These are phyloP conservation scores for Sphagnum magellanicum DNA, from an alignment of 228 moss, liverwort and hornwort species.

Conservation along the genomic window DNA sequence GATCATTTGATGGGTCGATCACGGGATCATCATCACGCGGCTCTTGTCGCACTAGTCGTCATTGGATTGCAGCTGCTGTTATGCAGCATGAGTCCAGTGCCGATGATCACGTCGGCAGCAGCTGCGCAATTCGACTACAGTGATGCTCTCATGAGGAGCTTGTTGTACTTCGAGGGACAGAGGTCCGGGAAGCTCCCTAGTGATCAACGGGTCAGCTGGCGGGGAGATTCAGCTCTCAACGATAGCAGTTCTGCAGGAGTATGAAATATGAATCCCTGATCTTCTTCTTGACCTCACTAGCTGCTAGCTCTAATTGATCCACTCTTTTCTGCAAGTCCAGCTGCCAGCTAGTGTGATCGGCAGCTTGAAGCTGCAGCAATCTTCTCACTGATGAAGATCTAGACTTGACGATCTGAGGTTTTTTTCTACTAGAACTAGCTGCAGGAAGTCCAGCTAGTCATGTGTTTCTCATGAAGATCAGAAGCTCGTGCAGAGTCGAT, in stretches of 20 bases:
- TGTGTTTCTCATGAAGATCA: too few species aligned
- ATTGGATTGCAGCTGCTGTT: neutral
- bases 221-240: slow-evolving; percentile 3
- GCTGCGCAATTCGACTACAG: neutral
- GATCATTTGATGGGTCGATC: too few species aligned
- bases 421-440: too few species aligned
- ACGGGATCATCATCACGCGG: too few species aligned
- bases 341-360: neutral
- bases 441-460: too few species aligned
- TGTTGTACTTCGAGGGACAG: slow-evolving; percentile 2
- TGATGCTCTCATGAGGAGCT: neutral
- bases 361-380: too few species aligned
- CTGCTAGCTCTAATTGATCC: neutral
- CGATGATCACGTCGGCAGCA: neutral
- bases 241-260: neutral
- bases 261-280: neutral
- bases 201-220: slow-evolving; percentile 1
- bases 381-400: too few species aligned
- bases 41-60: too few species aligned
- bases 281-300: neutral
- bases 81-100: neutral
- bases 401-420: too few species aligned
- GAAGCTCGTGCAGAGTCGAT: too few species aligned
- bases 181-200: slow-evolving; percentile 3
- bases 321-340: neutral